Percentiles rank a stretch among this genome's conserved stretches.
Evolutionary conservation across 2,329 filamentous ascomycete genomes (phyloP).

Genomic region (Colletotrichum liriopes): DNA sequence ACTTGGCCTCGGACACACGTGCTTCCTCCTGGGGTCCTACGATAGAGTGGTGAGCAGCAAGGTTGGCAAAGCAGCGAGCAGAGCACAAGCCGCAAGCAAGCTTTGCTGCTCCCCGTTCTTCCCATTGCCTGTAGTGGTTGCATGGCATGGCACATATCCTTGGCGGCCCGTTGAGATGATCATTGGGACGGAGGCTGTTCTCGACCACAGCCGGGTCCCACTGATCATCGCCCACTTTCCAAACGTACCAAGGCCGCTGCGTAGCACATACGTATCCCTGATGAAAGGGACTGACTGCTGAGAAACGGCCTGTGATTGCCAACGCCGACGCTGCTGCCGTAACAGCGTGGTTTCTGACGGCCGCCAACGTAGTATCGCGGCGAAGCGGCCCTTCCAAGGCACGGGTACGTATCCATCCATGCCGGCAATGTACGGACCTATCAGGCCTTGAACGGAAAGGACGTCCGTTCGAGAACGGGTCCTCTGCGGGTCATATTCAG

Average conservation of each 20-base stretch:
- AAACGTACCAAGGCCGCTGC: conserved; percentile 15
- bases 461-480: conserved; percentile 24
- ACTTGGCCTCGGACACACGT: conserved; percentile 22
- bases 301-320: not conserved
- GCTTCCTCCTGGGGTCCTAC: conserved; percentile 10
- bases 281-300: not conserved
- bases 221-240: conserved; percentile 34
- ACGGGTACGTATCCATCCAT: conserved; percentile 2
- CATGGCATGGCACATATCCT: conserved; percentile 27
- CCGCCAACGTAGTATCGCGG: not conserved
- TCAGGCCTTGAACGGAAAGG: conserved; percentile 26
- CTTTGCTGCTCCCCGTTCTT: conserved; percentile 9
- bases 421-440: not conserved
- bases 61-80: not conserved
- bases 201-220: conserved; percentile 30
- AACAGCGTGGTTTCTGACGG: not conserved
- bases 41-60: conserved; percentile 1
- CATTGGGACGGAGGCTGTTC: conserved; percentile 35
- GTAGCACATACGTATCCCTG: not conserved
- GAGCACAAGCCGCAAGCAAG: not conserved
- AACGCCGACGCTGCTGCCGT: not conserved
- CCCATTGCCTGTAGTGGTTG: conserved; percentile 20
- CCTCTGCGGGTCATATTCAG: conserved; percentile 15
- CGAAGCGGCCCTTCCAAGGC: not conserved
- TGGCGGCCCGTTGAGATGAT: conserved; percentile 36